Evolutionary conservation across 106 monocot genomes (phyloP).

Genomic region (Dendrobium catenatum): DNA sequence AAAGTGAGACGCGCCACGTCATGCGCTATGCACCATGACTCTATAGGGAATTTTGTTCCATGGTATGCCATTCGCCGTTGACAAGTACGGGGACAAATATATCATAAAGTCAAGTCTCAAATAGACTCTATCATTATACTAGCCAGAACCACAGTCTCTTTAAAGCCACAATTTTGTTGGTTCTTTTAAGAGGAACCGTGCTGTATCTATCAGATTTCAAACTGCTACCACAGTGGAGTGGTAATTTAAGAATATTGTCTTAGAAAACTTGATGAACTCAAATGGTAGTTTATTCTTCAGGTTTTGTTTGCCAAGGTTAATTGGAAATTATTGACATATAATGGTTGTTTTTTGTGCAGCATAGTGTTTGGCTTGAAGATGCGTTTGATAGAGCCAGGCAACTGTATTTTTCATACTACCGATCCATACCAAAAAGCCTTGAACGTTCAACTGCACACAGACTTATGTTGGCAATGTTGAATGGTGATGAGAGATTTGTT

Average conservation of each 20-base stretch:
- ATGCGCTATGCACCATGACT: no score
- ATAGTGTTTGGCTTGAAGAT: slow-evolving; percentile 97
- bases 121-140: not conserved
- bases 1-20: no score
- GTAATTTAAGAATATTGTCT: not conserved
- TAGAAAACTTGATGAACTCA: not conserved
- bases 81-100: not conserved
- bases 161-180: not conserved
- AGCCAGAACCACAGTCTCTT: not conserved
- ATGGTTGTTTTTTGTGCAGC: slow-evolving; percentile 44
- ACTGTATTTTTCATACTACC: slow-evolving; percentile 86
- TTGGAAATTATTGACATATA: not conserved
- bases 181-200: not conserved
- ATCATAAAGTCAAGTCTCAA: not conserved
- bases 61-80: no score
- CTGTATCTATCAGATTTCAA: not conserved
- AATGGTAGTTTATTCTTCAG: not conserved
- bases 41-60: no score
- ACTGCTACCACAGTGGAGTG: not conserved
- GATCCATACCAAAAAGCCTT: slow-evolving; percentile 95
- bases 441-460: slow-evolving; percentile 96
- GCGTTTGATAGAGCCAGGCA: slow-evolving; percentile 96
- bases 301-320: not conserved
- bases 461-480: slow-evolving; percentile 95
- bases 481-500: slow-evolving; percentile 91